A percentile compares a stretch with the other conserved stretches of the same genome.
Evolutionary conservation across 306 rosid species (phyloP).

Genomic region (Citrullus mucosospermus): DNA sequence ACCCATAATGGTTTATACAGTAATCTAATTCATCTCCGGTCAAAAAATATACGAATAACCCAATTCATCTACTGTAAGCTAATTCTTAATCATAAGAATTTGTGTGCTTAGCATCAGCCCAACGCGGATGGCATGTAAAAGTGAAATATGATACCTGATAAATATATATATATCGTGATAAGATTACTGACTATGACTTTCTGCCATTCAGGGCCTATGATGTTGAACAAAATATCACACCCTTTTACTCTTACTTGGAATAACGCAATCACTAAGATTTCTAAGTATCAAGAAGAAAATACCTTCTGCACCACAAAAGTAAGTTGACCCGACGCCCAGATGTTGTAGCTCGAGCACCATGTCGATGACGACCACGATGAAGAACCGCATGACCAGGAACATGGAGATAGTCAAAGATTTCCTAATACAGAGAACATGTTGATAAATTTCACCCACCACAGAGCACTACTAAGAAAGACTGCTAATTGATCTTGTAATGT

Average conservation of each 20-base stretch:
- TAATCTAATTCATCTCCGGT: neutral
- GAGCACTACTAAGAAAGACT: neutral
- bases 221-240: neutral
- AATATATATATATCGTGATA: neutral
- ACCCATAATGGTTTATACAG: neutral
- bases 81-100: neutral
- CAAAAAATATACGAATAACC: neutral
- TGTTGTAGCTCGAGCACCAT: slow-evolving; percentile 84
- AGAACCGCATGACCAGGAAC: slow-evolving; percentile 79
- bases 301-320: slow-evolving; percentile 96
- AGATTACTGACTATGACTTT: neutral
- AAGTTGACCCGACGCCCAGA: slow-evolving; percentile 65
- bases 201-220: neutral
- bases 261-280: neutral
- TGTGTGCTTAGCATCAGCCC: neutral
- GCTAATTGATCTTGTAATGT: neutral
- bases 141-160: neutral
- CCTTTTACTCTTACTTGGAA: neutral
- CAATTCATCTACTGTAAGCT: neutral
- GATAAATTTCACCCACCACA: neutral
- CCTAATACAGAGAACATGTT: slow-evolving; percentile 25
- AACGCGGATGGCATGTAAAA: neutral
- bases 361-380: slow-evolving; percentile 87
- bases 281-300: neutral
- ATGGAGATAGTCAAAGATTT: slow-evolving; percentile 59